Evolutionary conservation across 495 filamentous ascomycete species (phyloP).

Genomic region (Lasiosphaeria ovina): DNA sequence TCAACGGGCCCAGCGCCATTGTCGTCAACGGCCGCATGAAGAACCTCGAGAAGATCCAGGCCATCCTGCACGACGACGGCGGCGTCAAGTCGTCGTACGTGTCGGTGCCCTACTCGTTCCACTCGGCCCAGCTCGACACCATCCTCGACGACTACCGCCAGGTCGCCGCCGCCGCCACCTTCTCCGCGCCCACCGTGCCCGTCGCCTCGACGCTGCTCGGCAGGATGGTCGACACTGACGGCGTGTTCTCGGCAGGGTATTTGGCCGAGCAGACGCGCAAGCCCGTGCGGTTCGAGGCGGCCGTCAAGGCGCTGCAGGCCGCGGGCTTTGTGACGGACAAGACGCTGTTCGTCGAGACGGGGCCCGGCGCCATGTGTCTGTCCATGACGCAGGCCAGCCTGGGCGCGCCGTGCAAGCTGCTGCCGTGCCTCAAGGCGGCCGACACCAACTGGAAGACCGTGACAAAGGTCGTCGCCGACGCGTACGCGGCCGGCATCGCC

Average conservation of each 20-base stretch:
- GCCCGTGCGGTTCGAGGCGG: slow-evolving; percentile 55
- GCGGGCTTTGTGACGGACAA: slow-evolving; percentile 20
- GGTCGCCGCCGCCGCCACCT: slow-evolving; percentile 47
- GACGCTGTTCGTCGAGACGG: slow-evolving; percentile 42
- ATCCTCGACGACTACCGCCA: slow-evolving; percentile 56
- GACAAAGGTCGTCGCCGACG: too few relatives aligned
- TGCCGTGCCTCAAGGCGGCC: too few relatives aligned
- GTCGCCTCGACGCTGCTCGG: slow-evolving; percentile 59
- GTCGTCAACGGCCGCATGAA: slow-evolving; percentile 45
- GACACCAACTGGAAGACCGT: too few relatives aligned
- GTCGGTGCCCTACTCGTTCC: slow-evolving; percentile 66
- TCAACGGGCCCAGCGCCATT: slow-evolving; percentile 48
- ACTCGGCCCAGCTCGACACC: slow-evolving; percentile 63
- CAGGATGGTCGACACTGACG: slow-evolving; percentile 45
- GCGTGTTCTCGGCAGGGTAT: slow-evolving; percentile 36
- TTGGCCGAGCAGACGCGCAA: slow-evolving; percentile 56
- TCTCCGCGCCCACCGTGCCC: slow-evolving; percentile 51
- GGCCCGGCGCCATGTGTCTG: too few relatives aligned
- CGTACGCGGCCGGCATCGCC: too few relatives aligned
- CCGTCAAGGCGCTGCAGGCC: slow-evolving; percentile 38
- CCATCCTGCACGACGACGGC: slow-evolving; percentile 41
- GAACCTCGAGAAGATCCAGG: slow-evolving; percentile 52
- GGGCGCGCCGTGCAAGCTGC: too few relatives aligned
- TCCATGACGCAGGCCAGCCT: too few relatives aligned
- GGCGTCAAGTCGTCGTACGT: slow-evolving; percentile 55